These are phyloP conservation scores for Aspergillus candidus DNA, from an alignment of 2,329 filamentous ascomycete species.

Conservation along the genomic window DNA sequence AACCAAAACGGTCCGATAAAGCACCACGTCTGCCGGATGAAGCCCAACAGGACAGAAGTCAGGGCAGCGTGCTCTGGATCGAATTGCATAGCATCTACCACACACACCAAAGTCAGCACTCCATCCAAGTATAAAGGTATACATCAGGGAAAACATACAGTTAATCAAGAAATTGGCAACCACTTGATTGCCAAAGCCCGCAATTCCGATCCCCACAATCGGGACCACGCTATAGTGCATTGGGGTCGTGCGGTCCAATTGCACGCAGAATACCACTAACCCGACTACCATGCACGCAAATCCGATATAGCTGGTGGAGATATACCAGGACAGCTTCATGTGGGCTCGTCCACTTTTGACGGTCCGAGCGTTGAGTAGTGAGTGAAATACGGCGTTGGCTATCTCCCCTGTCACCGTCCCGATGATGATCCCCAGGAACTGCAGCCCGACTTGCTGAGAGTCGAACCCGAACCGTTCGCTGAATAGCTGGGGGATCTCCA, in stretches of 20 bases:
- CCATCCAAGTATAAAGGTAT: too few relatives aligned
- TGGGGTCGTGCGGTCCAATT: constrained; percentile 40
- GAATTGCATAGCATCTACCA: constrained; percentile 16
- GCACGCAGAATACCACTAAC: constrained; percentile 51
- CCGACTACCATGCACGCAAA: constrained; percentile 49
- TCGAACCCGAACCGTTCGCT: constrained; percentile 52
- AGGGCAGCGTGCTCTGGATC: not conserved
- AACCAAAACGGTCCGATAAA: constrained; percentile 2
- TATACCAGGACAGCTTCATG: constrained; percentile 45
- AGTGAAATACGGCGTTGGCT: constrained; percentile 50
- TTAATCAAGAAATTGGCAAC: constrained; percentile 57
- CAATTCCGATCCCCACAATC: constrained; percentile 49
- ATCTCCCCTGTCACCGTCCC: constrained; percentile 54
- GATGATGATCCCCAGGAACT: constrained; percentile 54
- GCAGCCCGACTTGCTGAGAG: constrained; percentile 52
- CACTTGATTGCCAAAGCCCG: constrained; percentile 54
- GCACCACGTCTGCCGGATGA: constrained; percentile 1
- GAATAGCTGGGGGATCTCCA: constrained; percentile 57
- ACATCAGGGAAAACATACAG: constrained; percentile 18
- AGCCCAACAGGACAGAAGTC: not conserved
- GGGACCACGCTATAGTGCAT: constrained; percentile 52
- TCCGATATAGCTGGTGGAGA: constrained; percentile 54
- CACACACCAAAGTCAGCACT: too few relatives aligned
- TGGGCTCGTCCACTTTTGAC: constrained; percentile 21
- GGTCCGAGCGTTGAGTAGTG: constrained; percentile 48